These are phyloP conservation scores for Arachnomyces sp. DNA, from an alignment of 2,329 filamentous ascomycete genomes.

Conservation along the genomic window DNA sequence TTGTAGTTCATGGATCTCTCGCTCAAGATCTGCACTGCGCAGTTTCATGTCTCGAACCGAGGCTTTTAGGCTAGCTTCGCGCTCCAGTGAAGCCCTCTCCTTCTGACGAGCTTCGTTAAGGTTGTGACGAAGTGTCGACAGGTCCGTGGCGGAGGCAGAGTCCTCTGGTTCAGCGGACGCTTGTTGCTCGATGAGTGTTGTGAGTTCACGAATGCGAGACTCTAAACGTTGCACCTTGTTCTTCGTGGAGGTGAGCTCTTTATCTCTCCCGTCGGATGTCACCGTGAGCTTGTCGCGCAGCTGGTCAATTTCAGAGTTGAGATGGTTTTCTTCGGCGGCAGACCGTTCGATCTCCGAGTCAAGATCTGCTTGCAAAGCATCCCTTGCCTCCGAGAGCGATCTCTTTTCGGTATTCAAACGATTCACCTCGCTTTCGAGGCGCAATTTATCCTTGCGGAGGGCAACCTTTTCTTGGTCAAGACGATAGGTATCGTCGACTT, in stretches of 20 bases:
- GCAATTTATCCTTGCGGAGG: conserved; percentile 59
- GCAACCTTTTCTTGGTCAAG: conserved; percentile 64
- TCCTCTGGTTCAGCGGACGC: conserved; percentile 32
- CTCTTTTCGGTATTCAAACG: conserved; percentile 59
- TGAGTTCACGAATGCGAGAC: conserved; percentile 43
- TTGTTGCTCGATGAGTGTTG: conserved; percentile 48
- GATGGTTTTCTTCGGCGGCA: conserved; percentile 57
- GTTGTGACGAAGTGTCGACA: conserved; percentile 56
- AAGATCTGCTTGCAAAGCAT: conserved; percentile 55
- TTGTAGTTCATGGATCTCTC: conserved; percentile 56
- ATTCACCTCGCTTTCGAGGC: conserved; percentile 60
- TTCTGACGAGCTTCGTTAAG: conserved; percentile 58
- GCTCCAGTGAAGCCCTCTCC: conserved; percentile 57
- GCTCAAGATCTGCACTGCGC: conserved; percentile 60
- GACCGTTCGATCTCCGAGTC: conserved; percentile 61
- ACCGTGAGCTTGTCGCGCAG: conserved; percentile 45
- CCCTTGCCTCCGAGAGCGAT: conserved; percentile 49
- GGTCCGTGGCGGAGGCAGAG: conserved; percentile 36
- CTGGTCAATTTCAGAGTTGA: conserved; percentile 41
- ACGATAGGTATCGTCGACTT: conserved; percentile 51
- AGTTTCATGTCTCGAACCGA: conserved; percentile 56
- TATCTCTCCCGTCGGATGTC: conserved; percentile 35
- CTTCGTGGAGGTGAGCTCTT: conserved; percentile 46
- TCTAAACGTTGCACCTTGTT: conserved; percentile 61
- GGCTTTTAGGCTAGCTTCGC: conserved; percentile 58